phyloP scores from a whole-genome alignment of 129 eudicot genomes.

The Artemisia tridentata region DNA sequence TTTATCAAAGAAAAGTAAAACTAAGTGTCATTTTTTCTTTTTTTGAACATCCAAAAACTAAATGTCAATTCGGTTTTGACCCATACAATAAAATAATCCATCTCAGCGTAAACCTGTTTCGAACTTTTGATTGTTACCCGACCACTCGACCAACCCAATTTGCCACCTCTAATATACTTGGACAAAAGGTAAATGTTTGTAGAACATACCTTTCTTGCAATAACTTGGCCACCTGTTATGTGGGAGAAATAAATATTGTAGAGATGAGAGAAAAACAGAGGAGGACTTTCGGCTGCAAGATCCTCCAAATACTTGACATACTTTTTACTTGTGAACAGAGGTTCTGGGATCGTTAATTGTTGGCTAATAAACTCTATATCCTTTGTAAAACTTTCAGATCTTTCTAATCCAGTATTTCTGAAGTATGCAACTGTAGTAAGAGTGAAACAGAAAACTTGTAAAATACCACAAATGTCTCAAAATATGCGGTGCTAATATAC shows the following conservation, averaged over 20 bases:
- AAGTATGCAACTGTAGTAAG: conserved; percentile 45
- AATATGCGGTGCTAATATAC: not conserved
- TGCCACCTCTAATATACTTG: too few species aligned
- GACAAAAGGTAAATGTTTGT: too few species aligned
- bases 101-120: too few species aligned
- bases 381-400: conserved; percentile 32
- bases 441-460: conserved; percentile 4
- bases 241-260: conserved; percentile 79
- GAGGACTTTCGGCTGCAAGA: conserved; percentile 30
- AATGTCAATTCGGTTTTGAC: too few species aligned
- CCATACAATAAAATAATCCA: too few species aligned
- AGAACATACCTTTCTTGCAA: conserved; percentile 21
- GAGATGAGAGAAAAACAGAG: conserved; percentile 63
- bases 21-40: too few species aligned
- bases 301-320: conserved; percentile 34
- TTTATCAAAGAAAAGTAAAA: too few species aligned
- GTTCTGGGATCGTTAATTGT: conserved; percentile 21
- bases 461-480: not conserved
- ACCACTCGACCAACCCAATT: too few species aligned
- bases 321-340: conserved; percentile 22
- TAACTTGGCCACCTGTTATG: conserved; percentile 29
- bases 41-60: too few species aligned
- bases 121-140: too few species aligned
- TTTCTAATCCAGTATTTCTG: conserved; percentile 38
- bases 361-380: conserved; percentile 28